Evolutionary conservation across 441 rosid species (phyloP).

Genomic region (Populus trichocarpa): DNA sequence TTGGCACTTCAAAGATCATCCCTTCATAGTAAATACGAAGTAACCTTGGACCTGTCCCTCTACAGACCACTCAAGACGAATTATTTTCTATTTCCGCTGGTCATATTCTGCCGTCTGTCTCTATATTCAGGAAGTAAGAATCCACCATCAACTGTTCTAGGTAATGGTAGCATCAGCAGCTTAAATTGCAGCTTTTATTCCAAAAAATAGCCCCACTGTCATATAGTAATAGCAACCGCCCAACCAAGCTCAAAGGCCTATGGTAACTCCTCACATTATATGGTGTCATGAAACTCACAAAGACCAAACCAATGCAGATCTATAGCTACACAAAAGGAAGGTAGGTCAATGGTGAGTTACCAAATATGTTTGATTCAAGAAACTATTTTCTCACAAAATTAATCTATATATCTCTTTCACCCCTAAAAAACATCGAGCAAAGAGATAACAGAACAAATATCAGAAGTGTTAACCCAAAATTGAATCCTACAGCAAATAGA

Average conservation of each 20-base stretch:
- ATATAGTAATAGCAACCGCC: too few relatives aligned
- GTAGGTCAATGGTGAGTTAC: too few relatives aligned
- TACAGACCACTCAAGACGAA: neutral
- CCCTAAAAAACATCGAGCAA: neutral
- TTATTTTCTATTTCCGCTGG: neutral
- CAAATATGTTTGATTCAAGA: too few relatives aligned
- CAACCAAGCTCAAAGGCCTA: too few relatives aligned
- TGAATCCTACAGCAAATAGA: neutral
- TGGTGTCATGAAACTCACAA: too few relatives aligned
- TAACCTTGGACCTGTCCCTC: neutral
- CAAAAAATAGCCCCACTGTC: too few relatives aligned
- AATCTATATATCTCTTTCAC: too few relatives aligned
- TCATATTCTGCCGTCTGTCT: neutral
- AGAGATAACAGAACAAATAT: neutral
- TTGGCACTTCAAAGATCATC: neutral
- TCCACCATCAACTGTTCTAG: neutral
- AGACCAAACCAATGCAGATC: too few relatives aligned
- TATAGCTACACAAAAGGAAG: too few relatives aligned
- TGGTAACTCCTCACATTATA: too few relatives aligned
- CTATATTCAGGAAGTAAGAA: neutral
- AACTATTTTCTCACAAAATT: too few relatives aligned
- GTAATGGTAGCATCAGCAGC: too few relatives aligned
- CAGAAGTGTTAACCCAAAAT: constrained; percentile 9
- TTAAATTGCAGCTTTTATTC: neutral
- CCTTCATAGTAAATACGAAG: neutral